Percentiles rank a stretch among this genome's conserved stretches.
phyloP scores from a whole-genome alignment of 73 alveolate genomes.

The Paramecium biaurelia region DNA sequence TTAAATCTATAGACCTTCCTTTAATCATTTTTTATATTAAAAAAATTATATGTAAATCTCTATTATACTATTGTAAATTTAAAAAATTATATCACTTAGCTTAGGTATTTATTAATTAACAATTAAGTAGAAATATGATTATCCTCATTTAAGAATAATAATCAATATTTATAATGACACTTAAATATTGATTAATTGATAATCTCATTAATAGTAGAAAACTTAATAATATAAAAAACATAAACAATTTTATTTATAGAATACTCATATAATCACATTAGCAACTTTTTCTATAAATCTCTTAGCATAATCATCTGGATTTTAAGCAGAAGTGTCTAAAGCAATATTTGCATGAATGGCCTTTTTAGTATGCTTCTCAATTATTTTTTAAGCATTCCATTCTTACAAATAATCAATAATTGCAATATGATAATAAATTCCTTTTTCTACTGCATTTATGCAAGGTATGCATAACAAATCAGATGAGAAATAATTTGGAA shows the following conservation, averaged over 20 bases:
- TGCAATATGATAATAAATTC: neutral
- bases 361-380: neutral
- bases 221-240: neutral
- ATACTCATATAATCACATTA: neutral
- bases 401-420: neutral
- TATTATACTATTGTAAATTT: too few species aligned
- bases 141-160: too few species aligned
- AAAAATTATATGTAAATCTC: neutral
- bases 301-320: constrained; percentile 20
- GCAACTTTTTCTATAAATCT: constrained; percentile 50
- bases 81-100: too few species aligned
- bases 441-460: neutral
- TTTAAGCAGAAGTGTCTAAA: neutral
- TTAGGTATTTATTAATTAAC: too few species aligned
- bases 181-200: too few species aligned
- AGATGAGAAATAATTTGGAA: neutral
- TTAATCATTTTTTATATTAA: neutral
- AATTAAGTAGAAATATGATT: too few species aligned
- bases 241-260: neutral
- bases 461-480: neutral
- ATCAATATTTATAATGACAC: too few species aligned
- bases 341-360: neutral
- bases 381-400: neutral
- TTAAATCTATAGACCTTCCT: neutral
- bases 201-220: too few species aligned